Evolutionary conservation across 768 basidiomycete genomes (phyloP), one percentile per base, ranked within the genome.

Genomic region (Krasilnikovozyma curviuscula): DNA sequence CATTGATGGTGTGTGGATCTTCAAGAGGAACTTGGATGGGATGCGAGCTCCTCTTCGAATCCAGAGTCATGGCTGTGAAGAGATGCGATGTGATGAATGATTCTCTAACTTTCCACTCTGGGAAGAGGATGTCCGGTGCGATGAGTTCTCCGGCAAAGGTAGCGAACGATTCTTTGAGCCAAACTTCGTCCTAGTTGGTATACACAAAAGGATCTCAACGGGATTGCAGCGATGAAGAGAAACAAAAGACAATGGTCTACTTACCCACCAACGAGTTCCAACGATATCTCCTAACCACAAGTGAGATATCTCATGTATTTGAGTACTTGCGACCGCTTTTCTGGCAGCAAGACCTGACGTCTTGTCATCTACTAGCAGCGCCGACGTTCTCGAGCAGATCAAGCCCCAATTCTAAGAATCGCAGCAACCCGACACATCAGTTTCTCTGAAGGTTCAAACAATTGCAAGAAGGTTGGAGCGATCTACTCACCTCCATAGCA

Each of bases 11-110:
- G 58, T 81, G 79, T 7, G 83, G 80, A 61, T 89, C 83, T 0
- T 79, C 81, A 60, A 81, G 84, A 13, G 80, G 78, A 24, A 91
- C 83, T 62, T 95, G 84, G 56, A 97, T 81, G 1, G 91, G 82
- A 62, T 97, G 89, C 10, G 83, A 85, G 19, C 83, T 84, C 8
- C 76, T 66, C 59, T 84, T 83, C 2, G 84, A 73, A 59, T 97
- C 91, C 40, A 91, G 72, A 29, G 67, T 65, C 24, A 95, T 71
- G 13, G 89, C 89, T n/a, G 70, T 67, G 47, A 75, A 73, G 34
- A 89, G 68, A 61, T 84, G 76, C 14, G 69, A 66, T n/a, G 75
- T 75, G 53, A 93, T 78, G 67, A 95, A 95, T 44, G 73, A 71
- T 2, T 79, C 73, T 58, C 82, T 72, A 38, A 81, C 75, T 55